phyloP scores from a whole-genome alignment of 768 basidiomycete species.

The Cystofilobasidium bisporidii region DNA sequence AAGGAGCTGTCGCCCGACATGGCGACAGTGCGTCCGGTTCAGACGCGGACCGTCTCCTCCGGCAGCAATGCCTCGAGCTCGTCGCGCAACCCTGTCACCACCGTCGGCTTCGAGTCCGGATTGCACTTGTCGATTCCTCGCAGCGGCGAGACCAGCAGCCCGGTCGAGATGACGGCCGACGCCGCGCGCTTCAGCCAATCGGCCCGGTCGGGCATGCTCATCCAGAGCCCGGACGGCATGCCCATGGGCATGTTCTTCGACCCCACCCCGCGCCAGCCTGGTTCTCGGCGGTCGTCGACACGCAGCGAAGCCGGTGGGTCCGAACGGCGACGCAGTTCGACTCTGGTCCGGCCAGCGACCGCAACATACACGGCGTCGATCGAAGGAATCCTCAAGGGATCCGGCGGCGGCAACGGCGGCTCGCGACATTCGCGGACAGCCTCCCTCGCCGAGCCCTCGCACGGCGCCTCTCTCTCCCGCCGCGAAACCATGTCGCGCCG shows the following conservation, averaged over 20 bases:
- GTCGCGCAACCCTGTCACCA: not conserved
- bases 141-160: slow-evolving; percentile 23
- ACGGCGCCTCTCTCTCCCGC: not conserved
- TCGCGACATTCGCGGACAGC: not conserved
- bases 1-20: not conserved
- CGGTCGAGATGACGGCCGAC: not conserved
- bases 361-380: slow-evolving; percentile 21
- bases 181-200: slow-evolving; percentile 51
- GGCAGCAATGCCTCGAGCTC: slow-evolving; percentile 1
- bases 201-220: slow-evolving; percentile 73
- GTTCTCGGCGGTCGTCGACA: slow-evolving; percentile 17
- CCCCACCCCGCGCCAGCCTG: slow-evolving; percentile 43
- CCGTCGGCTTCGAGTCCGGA: not conserved
- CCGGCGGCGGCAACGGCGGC: not conserved
- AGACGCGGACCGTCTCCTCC: slow-evolving; percentile 3
- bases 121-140: not conserved
- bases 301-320: not conserved
- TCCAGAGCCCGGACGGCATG: slow-evolving; percentile 86
- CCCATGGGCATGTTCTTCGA: slow-evolving; percentile 95
- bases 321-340: slow-evolving; percentile 14
- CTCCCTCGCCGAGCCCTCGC: not conserved
- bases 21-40: not conserved
- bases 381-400: slow-evolving; percentile 12
- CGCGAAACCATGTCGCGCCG: not conserved
- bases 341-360: slow-evolving; percentile 14